A percentile compares a stretch with the other conserved stretches of the same genome.
Conservation (phyloP, 2,329 filamentous ascomycete genomes). For the Fusarium napiforme region DNA sequence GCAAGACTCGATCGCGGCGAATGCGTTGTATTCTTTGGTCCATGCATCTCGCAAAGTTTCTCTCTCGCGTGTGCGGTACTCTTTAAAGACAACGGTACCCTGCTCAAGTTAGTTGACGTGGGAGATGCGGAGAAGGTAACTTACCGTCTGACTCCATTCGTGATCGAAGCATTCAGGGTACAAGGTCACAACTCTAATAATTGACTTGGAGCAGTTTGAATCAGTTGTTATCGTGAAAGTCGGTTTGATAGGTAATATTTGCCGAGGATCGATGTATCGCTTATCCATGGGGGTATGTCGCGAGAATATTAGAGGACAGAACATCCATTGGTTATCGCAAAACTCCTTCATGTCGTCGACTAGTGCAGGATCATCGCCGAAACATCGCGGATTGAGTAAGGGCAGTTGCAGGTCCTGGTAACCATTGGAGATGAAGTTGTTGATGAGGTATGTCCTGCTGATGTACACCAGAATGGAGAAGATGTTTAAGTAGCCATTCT, state of each 20-base stretch:
- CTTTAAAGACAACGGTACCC: conserved; percentile 26
- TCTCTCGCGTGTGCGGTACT: conserved; percentile 2
- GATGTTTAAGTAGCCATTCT: conserved; percentile 7
- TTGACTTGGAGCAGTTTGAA: not conserved
- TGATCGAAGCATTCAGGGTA: conserved; percentile 2
- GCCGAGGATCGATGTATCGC: not conserved
- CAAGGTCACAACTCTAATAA: not conserved
- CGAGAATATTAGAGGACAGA: conserved; percentile 15
- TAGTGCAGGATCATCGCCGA: not conserved
- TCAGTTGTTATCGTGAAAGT: not conserved
- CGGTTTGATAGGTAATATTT: conserved; percentile 21
- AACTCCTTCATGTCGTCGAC: not conserved
- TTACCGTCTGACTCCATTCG: not conserved
- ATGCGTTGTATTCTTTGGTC: conserved; percentile 5
- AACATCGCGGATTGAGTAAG: not conserved
- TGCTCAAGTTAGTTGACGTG: not conserved
- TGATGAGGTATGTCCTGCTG: not conserved
- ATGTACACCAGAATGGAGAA: conserved; percentile 32
- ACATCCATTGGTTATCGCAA: conserved; percentile 16
- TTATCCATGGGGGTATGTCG: not conserved
- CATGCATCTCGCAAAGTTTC: conserved; percentile 4
- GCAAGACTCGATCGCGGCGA: conserved; percentile 1
- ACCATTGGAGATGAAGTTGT: not conserved
- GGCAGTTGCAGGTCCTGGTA: conserved; percentile 15
- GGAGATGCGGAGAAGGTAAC: not conserved